Percentiles rank a stretch among this genome's conserved stretches.
Conservation (phyloP, 306 rosid species). For the Crotalaria pallida region DNA sequence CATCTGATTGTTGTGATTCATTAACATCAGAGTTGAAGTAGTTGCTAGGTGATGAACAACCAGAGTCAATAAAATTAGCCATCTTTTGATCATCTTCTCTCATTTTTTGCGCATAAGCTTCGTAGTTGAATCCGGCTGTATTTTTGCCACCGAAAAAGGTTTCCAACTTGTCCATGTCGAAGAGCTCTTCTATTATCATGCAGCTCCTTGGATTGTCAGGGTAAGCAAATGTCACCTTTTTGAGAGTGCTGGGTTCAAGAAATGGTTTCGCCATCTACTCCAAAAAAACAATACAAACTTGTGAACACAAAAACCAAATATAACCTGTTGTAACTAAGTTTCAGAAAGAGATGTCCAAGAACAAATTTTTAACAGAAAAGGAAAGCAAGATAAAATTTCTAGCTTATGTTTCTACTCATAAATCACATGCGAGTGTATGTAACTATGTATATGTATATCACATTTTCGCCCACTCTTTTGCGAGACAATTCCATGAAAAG, state of each 20-base stretch:
- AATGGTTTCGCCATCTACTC: conserved; percentile 76
- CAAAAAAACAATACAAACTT: conserved; percentile 5
- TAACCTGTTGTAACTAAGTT: neutral
- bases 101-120: conserved; percentile 50
- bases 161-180: conserved; percentile 58
- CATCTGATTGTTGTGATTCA: conserved; percentile 27
- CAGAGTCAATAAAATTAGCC: conserved; percentile 22
- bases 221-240: conserved; percentile 66
- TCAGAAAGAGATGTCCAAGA: neutral
- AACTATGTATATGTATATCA: neutral
- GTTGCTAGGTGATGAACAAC: conserved; percentile 33
- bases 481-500: neutral
- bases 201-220: conserved; percentile 52
- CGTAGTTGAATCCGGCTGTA: conserved; percentile 33
- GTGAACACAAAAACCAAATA: neutral
- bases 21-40: neutral
- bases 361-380: neutral
- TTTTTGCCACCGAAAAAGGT: conserved; percentile 58
- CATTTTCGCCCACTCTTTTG: neutral
- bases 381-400: neutral
- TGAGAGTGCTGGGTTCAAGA: conserved; percentile 59
- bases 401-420: neutral
- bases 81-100: conserved; percentile 55
- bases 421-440: neutral
- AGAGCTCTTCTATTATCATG: conserved; percentile 57